Conservation (phyloP, 345 rosid genomes). For the Citrus maxima region DNA sequence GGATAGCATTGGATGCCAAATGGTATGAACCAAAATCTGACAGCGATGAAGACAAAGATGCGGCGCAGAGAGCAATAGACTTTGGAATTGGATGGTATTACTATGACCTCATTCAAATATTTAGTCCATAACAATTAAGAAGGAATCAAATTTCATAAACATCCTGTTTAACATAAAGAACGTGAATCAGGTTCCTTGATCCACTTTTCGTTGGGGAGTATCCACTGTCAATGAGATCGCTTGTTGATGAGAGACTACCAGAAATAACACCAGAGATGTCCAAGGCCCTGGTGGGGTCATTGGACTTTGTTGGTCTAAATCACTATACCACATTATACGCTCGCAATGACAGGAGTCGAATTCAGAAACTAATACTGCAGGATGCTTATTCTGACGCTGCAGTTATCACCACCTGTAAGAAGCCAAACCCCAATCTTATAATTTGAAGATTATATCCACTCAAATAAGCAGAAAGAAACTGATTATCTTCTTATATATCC, state of each 20-base stretch:
- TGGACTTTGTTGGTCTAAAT: constrained; percentile 79
- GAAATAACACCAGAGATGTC: constrained; percentile 53
- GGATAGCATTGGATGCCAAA: constrained; percentile 78
- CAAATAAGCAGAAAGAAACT: neutral
- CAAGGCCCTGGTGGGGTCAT: constrained; percentile 38
- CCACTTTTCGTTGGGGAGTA: constrained; percentile 78
- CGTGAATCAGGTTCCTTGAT: constrained; percentile 75
- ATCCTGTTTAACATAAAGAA: constrained; percentile 7
- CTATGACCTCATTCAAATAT: constrained; percentile 14
- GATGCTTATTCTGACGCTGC: constrained; percentile 88
- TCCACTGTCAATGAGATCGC: constrained; percentile 69
- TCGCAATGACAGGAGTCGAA: constrained; percentile 61
- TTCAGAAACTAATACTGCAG: constrained; percentile 68
- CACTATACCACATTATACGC: constrained; percentile 79
- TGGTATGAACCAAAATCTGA: constrained; percentile 79
- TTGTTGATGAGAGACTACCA: constrained; percentile 74
- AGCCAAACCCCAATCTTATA: neutral
- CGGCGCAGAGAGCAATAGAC: constrained; percentile 79
- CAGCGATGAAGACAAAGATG: constrained; percentile 71
- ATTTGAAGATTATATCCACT: neutral
- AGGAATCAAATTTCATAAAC: constrained; percentile 1
- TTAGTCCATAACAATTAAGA: neutral
- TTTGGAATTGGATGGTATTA: constrained; percentile 78
- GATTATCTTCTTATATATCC: neutral
- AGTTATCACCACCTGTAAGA: constrained; percentile 72